Evolutionary conservation across 2,329 filamentous ascomycete genomes (phyloP), one percentile per base, ranked within the genome.

Genomic region (Penicillium thymicola): DNA sequence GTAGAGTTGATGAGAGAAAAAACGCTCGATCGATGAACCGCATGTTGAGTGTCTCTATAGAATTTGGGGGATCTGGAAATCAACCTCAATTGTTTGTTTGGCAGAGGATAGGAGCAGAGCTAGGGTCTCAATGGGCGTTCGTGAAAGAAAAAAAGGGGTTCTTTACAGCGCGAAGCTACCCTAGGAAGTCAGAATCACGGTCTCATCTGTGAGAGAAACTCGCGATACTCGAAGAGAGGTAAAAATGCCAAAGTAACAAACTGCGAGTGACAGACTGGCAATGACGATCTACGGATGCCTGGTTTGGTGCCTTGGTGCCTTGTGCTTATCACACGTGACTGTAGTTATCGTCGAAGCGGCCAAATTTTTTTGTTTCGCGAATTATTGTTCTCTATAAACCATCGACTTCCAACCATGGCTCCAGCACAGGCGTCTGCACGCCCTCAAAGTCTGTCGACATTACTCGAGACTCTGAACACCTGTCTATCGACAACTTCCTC

Each of bases 401-500:
- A 51, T 43, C 23, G 3, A 36, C 37, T 27, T 25, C 27, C 48
- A 46, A 59, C 55, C 57, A 72, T 72, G 68, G 65, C 68, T 44
- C 59, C 64, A 46, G 57, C 63, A 44, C 63, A 60, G 21, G 58
- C 61, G 16, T 61, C 64, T 28, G 59, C 66, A 28, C 64, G 65
- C 56, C 51, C 63, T 28, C 61, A 61, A 28, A 68, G 54, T 51
- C 58, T 76, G 21, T 66, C 70, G 9, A 60, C 62, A 1, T 59
- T 75, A 2, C 62, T 78, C 2, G 67, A 74, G 27, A 71, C 62
- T 6, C 59, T 78, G 5, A 71, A 67, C 13, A 62, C 65, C 7
- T 76, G 70, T 57, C 61, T 78, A 0, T 70, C 59, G 38, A 68
- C 65, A 46, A 70, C 73, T 5, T 61, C 65, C 9, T 68, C 69